Base-by-base conservation (phyloP, 2,329 filamentous ascomycete genomes). In the Colletotrichum acutatum region DNA sequence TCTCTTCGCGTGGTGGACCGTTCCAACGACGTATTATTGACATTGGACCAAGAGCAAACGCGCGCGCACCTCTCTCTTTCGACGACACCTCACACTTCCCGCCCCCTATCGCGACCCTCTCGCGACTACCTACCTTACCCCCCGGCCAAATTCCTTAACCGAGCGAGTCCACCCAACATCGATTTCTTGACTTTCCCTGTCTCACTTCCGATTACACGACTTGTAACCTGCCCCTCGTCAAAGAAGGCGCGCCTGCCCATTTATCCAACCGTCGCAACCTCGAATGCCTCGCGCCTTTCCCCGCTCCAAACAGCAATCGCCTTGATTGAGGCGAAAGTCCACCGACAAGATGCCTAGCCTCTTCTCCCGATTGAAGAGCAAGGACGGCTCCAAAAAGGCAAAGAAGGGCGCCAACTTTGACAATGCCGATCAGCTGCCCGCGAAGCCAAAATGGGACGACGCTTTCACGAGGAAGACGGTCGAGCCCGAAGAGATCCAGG, bases 401-500 rank as follows among this genome's bases (percentile, higher is more conserved):
- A 94, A 93, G 84, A 95, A 95, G 84, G 89, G 87, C 76, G 83
- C 86, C 68, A 85, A 87, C 74, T 83, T 87, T 75, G 84, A 88
- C 75, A 82, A 87, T 66, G 80, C 86, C 62, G 83, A 89, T 72
- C 84, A 88, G 75, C 84, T 86, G 30, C 90, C 91, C 49, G 83
- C 87, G 74, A 95, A 95, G 84, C 94, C 93, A 68, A 90, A 89
- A 82, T 98, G 95, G 93, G 93, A 94, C 74, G 94, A 98, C 82
- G 93, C 95, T 75, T 99, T 95, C 90, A 89, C 91, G 75, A 93
- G 96, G 79, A 94, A 89, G 67, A 90, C 92, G 59, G 92, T 99
- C 76, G 92, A 94, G 66, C 93, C 95, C 5, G 95, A 98, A 76
- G 97, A 99, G 84, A 92, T 99, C 60, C 92, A 95, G 78, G 95